These are phyloP conservation scores for Xylaria hypoxylon DNA, from an alignment of 2,329 filamentous ascomycete species.

Conservation along the genomic window DNA sequence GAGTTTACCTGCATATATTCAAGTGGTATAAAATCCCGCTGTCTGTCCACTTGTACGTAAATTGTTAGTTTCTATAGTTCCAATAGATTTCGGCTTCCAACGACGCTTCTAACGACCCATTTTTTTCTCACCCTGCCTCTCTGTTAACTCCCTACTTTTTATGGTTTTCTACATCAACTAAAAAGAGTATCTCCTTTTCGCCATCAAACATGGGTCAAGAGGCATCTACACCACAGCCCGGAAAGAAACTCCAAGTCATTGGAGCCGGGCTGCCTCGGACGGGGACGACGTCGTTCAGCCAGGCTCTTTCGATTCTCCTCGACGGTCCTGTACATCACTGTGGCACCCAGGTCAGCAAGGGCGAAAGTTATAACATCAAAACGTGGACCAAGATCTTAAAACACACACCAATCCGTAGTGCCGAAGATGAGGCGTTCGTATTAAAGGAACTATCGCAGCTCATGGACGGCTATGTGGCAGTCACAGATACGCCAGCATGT, in stretches of 20 bases:
- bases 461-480: conserved; percentile 47
- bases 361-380: conserved; percentile 39
- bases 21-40: conserved; percentile 16
- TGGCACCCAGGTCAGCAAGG: conserved; percentile 43
- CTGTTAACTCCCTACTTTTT: background rate
- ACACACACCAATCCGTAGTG: conserved; percentile 36
- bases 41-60: conserved; percentile 7
- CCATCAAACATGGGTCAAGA: conserved; percentile 43
- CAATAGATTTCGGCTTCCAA: conserved; percentile 2
- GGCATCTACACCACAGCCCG: conserved; percentile 42
- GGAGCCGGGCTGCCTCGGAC: conserved; percentile 45
- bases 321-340: conserved; percentile 44
- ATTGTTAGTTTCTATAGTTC: background rate
- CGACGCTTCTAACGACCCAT: background rate
- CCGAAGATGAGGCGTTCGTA: conserved; percentile 37
- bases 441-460: conserved; percentile 35
- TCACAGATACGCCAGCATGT: conserved; percentile 45
- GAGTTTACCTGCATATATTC: conserved; percentile 3
- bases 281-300: conserved; percentile 45
- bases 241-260: conserved; percentile 44
- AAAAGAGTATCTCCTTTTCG: background rate
- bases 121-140: background rate
- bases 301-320: conserved; percentile 45
- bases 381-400: conserved; percentile 42
- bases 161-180: background rate